A percentile compares a stretch with the other conserved stretches of the same genome.
These are phyloP conservation scores for Fusarium mangiferae DNA, from an alignment of 2,329 filamentous ascomycete genomes.

Conservation along the genomic window DNA sequence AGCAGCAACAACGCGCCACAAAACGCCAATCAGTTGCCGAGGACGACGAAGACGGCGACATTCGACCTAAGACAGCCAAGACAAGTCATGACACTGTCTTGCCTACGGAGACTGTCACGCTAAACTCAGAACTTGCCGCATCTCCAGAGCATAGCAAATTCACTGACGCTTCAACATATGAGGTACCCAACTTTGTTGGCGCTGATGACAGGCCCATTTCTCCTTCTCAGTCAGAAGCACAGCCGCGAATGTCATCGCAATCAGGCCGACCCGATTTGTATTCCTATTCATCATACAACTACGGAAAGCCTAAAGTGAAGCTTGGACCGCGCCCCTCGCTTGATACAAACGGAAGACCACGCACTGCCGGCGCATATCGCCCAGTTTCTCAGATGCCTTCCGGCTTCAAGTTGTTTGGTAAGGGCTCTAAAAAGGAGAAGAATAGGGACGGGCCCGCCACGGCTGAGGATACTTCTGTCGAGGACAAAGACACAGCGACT, in stretches of 20 bases:
- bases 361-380: constrained; percentile 71
- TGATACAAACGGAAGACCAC: constrained; percentile 69
- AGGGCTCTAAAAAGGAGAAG: constrained; percentile 61
- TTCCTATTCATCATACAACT: constrained; percentile 60
- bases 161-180: constrained; percentile 55
- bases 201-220: constrained; percentile 57
- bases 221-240: constrained; percentile 57
- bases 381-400: constrained; percentile 83
- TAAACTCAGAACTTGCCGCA: constrained; percentile 63
- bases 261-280: constrained; percentile 63
- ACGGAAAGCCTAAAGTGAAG: constrained; percentile 83
- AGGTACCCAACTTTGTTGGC: constrained; percentile 64
- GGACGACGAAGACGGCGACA: constrained; percentile 55
- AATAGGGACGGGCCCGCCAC: constrained; percentile 41
- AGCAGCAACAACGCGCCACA: constrained; percentile 64
- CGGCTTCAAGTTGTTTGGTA: constrained; percentile 77
- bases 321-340: constrained; percentile 85
- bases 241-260: constrained; percentile 62
- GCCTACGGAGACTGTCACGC: constrained; percentile 53
- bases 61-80: constrained; percentile 42
- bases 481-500: constrained; percentile 52
- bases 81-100: constrained; percentile 43
- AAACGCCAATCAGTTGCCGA: constrained; percentile 69
- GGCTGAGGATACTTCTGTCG: constrained; percentile 50
- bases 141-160: constrained; percentile 63